Evolutionary conservation across 768 basidiomycete species (phyloP).

Genomic region (Gloeopeniophorella convolvens): DNA sequence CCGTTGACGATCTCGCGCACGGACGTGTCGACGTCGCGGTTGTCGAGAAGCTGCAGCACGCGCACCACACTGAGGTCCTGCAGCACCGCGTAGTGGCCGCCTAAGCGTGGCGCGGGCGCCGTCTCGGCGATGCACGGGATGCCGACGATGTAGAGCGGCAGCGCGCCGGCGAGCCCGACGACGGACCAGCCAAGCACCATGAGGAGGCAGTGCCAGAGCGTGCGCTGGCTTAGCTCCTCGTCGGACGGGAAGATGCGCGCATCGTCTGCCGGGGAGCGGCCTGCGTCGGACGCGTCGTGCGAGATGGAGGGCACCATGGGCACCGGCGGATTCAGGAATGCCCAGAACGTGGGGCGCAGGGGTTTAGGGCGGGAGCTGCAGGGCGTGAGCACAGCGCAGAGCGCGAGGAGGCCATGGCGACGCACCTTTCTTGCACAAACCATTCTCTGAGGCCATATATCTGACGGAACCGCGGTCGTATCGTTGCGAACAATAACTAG

Average conservation of each 20-base stretch:
- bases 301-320: slow-evolving; percentile 58
- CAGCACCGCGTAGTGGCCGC: slow-evolving; percentile 59
- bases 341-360: slow-evolving; percentile 49
- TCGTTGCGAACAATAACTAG: slow-evolving; percentile 63
- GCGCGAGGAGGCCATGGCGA: slow-evolving; percentile 15
- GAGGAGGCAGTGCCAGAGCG: slow-evolving; percentile 57
- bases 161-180: slow-evolving; percentile 59
- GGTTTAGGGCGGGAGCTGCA: slow-evolving; percentile 58
- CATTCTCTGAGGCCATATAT: slow-evolving; percentile 69
- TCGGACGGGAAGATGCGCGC: slow-evolving; percentile 65
- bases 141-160: slow-evolving; percentile 66
- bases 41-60: slow-evolving; percentile 57
- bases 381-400: slow-evolving; percentile 16
- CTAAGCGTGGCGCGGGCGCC: slow-evolving; percentile 36
- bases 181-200: slow-evolving; percentile 63
- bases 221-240: slow-evolving; percentile 65
- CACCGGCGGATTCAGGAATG: slow-evolving; percentile 66
- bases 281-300: slow-evolving; percentile 48
- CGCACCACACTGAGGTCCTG: slow-evolving; percentile 74
- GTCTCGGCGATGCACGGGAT: slow-evolving; percentile 62
- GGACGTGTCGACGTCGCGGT: slow-evolving; percentile 29
- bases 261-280: slow-evolving; percentile 43
- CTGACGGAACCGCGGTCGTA: slow-evolving; percentile 66
- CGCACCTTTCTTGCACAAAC: slow-evolving; percentile 69
- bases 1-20: slow-evolving; percentile 34